Evolutionary conservation across 768 basidiomycete species (phyloP), one percentile per base, ranked within the genome.

Genomic region (Sporobolomyces roseus): DNA sequence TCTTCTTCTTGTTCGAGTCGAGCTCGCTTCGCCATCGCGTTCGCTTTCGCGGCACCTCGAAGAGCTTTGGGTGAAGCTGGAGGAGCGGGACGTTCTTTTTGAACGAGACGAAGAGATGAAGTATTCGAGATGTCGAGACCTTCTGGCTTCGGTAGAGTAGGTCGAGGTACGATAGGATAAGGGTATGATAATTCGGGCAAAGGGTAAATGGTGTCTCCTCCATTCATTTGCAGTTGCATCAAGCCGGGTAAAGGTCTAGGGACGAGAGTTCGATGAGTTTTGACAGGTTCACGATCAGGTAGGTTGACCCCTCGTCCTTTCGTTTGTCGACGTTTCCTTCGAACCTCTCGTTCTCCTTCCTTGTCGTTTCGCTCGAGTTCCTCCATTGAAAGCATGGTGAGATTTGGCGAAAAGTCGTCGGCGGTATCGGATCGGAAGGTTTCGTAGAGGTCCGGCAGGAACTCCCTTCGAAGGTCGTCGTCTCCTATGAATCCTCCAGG

Each of bases 331-430:
- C 92, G 87, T 77, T 88, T 88, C 30, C 81, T 74, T 73, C 85
- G 89, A 73, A 88, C 83, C 73, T 97, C 93, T 80, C 93, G 92
- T 78, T 99, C 96, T 66, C 92, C 85, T 69, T 96, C 93, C 77
- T 88, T 89, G 78, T 99, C 94, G 72, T 85, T 87, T 63, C 87
- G 82, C 72, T 93, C 91, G 65, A 97, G 84, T 70, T 97, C 93
- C 68, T 88, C 88, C 65, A 91, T 90, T 77, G 86, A 87, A 77
- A 96, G 85, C 74, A 88, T 88, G 78, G 88, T 88, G 75, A 98
- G 88, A n/a, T 86, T 82, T 0, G 96, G 96, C 0, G 92, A 96
- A 80, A 86, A 96, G 9, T 84, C 81, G 46, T 84, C 81, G 4
- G 93, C 87, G 74, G 91, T 87, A 74, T 91, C 88, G 75, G 86